Conservation (phyloP, 768 basidiomycete genomes). For the Amyloporia xantha region DNA sequence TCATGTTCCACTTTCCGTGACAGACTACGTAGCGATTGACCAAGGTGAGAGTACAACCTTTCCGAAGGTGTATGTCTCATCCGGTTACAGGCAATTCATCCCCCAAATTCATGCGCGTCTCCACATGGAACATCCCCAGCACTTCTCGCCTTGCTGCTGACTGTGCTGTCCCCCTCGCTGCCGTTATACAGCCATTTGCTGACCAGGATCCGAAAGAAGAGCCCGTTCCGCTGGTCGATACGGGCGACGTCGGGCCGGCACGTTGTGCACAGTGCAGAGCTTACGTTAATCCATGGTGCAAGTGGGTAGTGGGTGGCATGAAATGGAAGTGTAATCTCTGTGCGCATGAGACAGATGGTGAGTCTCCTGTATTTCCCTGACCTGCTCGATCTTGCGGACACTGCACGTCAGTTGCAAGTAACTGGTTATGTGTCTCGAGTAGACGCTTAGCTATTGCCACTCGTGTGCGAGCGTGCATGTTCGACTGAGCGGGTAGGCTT, state of each 20-base stretch:
- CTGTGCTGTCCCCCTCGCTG: constrained; percentile 78
- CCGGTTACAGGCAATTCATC: constrained; percentile 70
- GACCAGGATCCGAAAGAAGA: constrained; percentile 75
- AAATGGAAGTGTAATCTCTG: constrained; percentile 95
- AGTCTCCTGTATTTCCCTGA: constrained; percentile 20
- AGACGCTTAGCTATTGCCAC: too few relatives aligned
- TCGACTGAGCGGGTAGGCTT: too few relatives aligned
- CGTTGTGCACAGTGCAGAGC: constrained; percentile 81
- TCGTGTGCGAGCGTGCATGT: too few relatives aligned
- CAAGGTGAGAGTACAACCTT: constrained; percentile 48
- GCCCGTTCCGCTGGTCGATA: constrained; percentile 69
- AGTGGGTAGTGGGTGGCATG: constrained; percentile 74
- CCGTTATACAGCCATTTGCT: constrained; percentile 87
- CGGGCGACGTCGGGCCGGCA: constrained; percentile 66
- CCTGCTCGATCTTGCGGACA: constrained; percentile 7
- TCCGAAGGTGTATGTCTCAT: background rate
- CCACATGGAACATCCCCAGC: constrained; percentile 85
- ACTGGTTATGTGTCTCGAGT: too few relatives aligned
- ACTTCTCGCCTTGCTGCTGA: constrained; percentile 73
- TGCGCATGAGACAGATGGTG: constrained; percentile 76
- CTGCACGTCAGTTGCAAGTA: too few relatives aligned
- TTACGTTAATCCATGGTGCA: constrained; percentile 93
- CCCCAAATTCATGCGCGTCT: constrained; percentile 82
- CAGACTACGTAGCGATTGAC: constrained; percentile 85
- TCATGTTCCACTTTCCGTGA: constrained; percentile 78